Evolutionary conservation across 805 yeast species (phyloP).

Genomic region (Starmerella stigmatis): DNA sequence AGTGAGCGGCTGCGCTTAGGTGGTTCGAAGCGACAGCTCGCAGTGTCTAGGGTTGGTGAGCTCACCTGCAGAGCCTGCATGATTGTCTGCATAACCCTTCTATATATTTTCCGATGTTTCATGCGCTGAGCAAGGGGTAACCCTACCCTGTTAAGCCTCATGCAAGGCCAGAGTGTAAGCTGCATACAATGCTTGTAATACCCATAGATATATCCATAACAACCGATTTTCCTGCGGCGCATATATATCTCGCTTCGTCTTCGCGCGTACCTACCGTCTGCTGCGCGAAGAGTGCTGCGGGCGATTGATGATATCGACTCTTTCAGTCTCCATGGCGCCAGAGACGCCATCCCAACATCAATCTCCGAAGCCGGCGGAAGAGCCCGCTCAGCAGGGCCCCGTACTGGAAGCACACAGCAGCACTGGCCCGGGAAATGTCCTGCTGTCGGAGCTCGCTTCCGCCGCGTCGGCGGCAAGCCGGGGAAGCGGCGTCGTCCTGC

Average conservation of each 20-base stretch:
- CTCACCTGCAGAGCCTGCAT: background rate
- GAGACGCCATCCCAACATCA: constrained; percentile 5
- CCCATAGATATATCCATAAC: background rate
- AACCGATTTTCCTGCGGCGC: background rate
- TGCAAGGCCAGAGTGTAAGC: constrained; percentile 5
- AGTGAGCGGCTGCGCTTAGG: background rate
- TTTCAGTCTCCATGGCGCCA: constrained; percentile 3
- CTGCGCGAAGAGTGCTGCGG: constrained; percentile 1
- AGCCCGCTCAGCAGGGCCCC: background rate
- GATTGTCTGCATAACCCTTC: constrained; percentile 1
- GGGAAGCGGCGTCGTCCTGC: constrained; percentile 5
- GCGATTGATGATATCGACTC: constrained; percentile 3
- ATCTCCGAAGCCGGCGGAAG: background rate
- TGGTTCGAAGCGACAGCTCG: constrained; percentile 6
- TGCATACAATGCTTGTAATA: background rate
- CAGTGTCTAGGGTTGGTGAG: background rate
- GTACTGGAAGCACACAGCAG: background rate
- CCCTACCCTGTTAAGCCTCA: constrained; percentile 7
- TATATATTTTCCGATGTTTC: constrained; percentile 2
- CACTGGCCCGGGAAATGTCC: background rate
- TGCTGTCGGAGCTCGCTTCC: constrained; percentile 1
- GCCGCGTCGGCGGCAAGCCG: constrained; percentile 5
- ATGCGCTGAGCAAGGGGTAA: constrained; percentile 8
- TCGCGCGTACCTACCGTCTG: background rate
- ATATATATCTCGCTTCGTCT: background rate